Conservation (phyloP, 805 yeast genomes). For the Tetrapisispora fleetii region DNA sequence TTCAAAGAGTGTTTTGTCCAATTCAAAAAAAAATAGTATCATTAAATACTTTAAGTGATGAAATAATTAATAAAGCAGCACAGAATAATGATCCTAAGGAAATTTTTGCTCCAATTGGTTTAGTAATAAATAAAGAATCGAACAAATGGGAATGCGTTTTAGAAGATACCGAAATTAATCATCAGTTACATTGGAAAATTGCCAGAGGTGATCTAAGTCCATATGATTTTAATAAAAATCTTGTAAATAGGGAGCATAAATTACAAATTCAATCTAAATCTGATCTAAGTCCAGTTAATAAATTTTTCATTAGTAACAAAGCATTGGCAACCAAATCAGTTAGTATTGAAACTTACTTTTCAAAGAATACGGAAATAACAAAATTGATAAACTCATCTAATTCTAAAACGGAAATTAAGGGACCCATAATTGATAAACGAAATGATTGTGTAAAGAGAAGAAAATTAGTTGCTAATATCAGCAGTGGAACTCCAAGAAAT, state of each 20-base stretch:
- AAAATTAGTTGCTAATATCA: conserved; percentile 7
- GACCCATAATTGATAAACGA: conserved; percentile 10
- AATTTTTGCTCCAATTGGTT: conserved; percentile 34
- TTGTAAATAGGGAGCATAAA: conserved; percentile 25
- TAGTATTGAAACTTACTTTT: conserved; percentile 15
- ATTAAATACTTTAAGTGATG: conserved; percentile 45
- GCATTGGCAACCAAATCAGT: conserved; percentile 6
- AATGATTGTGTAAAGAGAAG: conserved; percentile 17
- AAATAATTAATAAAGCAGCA: conserved; percentile 9
- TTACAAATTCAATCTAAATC: conserved; percentile 23
- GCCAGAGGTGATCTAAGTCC: conserved; percentile 68
- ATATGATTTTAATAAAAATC: conserved; percentile 28
- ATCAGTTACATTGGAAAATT: conserved; percentile 41
- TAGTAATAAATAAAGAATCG: conserved; percentile 17
- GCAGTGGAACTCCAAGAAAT: background rate
- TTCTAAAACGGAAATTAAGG: background rate
- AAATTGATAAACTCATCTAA: background rate
- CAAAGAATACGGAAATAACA: conserved; percentile 1
- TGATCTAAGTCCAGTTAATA: background rate
- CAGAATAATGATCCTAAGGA: conserved; percentile 10
- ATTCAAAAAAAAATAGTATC: conserved; percentile 37
- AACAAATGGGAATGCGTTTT: conserved; percentile 16
- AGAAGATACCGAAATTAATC: conserved; percentile 30
- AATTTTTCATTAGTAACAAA: background rate
- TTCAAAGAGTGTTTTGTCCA: conserved; percentile 81